phyloP scores from a whole-genome alignment of 225 moss, liverwort and hornwort species.

The Takakia lepidozioides region DNA sequence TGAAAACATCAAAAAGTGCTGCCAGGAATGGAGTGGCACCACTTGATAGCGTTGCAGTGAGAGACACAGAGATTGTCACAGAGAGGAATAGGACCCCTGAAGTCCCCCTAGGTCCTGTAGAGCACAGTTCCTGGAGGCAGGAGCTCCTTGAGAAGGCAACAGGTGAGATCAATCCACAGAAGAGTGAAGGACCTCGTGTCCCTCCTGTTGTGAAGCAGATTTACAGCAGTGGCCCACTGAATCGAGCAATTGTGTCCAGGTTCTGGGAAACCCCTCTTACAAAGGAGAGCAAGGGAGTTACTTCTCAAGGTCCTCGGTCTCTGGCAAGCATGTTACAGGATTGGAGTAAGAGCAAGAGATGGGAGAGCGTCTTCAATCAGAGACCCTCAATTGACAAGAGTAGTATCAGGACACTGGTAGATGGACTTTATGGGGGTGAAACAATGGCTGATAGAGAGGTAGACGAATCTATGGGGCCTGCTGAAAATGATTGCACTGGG shows the following conservation, averaged over 20 bases:
- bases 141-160: constrained; percentile 3
- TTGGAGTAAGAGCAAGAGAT: constrained; percentile 16
- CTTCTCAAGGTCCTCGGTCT: constrained; percentile 13
- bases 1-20: too few species aligned
- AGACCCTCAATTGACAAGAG: constrained; percentile 5
- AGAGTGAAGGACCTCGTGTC: background rate
- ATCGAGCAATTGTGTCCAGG: too few species aligned
- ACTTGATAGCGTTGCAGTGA: too few species aligned
- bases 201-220: constrained; percentile 4
- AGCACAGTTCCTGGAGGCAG: background rate
- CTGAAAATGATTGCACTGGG: too few species aligned
- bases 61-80: too few species aligned
- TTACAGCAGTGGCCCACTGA: too few species aligned
- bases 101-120: background rate
- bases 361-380: constrained; percentile 2
- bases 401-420: background rate
- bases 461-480: too few species aligned
- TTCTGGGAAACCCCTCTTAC: constrained; percentile 2
- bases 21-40: too few species aligned
- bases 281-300: constrained; percentile 10
- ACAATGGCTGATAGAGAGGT: too few species aligned
- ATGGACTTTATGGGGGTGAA: too few species aligned
- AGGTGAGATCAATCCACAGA: background rate
- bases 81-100: too few species aligned
- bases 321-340: constrained; percentile 21